A percentile compares a stretch with the other conserved stretches of the same genome.
Conservation (phyloP, 371 early-diverging fungal species). For the Zychaea mexicana region DNA sequence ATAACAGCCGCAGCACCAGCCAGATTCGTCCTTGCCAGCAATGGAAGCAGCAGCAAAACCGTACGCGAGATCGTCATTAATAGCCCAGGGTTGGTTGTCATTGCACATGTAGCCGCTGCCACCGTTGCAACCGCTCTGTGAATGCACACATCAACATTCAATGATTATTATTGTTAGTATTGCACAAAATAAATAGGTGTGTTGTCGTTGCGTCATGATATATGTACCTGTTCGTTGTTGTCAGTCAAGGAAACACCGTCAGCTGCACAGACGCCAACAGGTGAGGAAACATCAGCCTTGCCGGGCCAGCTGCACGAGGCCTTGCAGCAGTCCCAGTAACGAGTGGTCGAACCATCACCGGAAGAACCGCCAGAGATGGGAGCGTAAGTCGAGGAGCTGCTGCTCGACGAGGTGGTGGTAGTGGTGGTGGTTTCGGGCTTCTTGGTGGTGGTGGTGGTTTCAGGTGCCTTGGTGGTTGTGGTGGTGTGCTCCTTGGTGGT, state of each 20-base stretch:
- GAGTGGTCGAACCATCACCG: slow-evolving; percentile 41
- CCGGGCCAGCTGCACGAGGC: slow-evolving; percentile 45
- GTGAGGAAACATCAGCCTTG: slow-evolving; percentile 32
- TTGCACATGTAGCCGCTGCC: slow-evolving; percentile 47
- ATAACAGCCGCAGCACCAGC: slow-evolving; percentile 50
- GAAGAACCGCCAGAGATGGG: slow-evolving; percentile 26
- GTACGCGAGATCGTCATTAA: slow-evolving; percentile 39
- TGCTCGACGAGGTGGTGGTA: slow-evolving; percentile 1
- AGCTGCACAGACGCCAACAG: slow-evolving; percentile 35
- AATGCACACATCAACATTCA: not conserved
- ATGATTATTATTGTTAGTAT: too few relatives aligned
- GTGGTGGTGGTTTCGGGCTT: slow-evolving; percentile 12
- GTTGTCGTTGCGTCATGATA: not conserved
- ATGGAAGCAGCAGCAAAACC: slow-evolving; percentile 51
- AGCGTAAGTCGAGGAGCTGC: slow-evolving; percentile 10
- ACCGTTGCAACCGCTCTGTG: slow-evolving; percentile 37
- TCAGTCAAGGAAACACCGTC: slow-evolving; percentile 34
- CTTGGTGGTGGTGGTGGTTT: slow-evolving; percentile 12
- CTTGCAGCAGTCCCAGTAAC: slow-evolving; percentile 58
- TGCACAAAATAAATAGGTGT: not conserved
- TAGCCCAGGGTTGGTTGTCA: slow-evolving; percentile 48
- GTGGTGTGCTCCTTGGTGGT: slow-evolving; percentile 5
- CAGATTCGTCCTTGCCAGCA: slow-evolving; percentile 27
- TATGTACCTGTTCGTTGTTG: slow-evolving; percentile 15
- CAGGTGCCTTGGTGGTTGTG: not conserved